Evolutionary conservation across 2,329 filamentous ascomycete species (phyloP), one percentile per base, ranked within the genome.

Genomic region (Sarocladium brachiariae): DNA sequence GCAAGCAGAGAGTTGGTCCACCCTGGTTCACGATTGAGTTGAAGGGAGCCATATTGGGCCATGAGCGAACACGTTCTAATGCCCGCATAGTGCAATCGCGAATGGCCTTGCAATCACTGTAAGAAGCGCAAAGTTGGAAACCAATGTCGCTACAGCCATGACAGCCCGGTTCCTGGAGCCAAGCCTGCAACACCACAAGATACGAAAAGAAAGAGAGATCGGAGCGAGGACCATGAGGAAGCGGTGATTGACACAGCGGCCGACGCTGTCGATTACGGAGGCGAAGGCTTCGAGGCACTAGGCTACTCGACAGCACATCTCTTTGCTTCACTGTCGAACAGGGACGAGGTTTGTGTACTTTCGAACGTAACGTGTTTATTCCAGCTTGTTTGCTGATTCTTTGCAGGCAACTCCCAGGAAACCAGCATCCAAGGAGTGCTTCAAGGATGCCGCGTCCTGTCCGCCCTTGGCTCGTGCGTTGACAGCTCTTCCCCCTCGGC

Each of bases 91-190:
- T 70, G 67, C 58, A 67, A 67, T 51, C 65, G 66, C 27, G 62
- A 68, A 49, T 70, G 66, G 66, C 67, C 67, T 7, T 70, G 67
- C 51, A 65, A 64, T 47, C 67, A 69, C 50, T 70, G 67, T 51
- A 64, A 65, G 52, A 68, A 68, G 51, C 65, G 67, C 54, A 67
- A 69, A 51, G 65, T 69, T 24, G 61, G 63, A 38, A 61, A 66
- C 51, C 63, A 63, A 54, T 70, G 67, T 51, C 59, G 59, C 35
- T 70, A 69, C 53, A 61, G 55, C 43, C 50, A 53, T 4, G 56
- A 57, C 47, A 50, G 50, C 31, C 49, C 55, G 45, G 51, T 51
- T n/a, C 51, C 53, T 30, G 51, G 52, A 3, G 62, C 63, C 31
- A 63, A 57, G 25, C 47, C 55, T 6, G 3, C 19, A 31, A 5